phyloP scores from a whole-genome alignment of 768 basidiomycete species.

The Boletus rubescentipes region DNA sequence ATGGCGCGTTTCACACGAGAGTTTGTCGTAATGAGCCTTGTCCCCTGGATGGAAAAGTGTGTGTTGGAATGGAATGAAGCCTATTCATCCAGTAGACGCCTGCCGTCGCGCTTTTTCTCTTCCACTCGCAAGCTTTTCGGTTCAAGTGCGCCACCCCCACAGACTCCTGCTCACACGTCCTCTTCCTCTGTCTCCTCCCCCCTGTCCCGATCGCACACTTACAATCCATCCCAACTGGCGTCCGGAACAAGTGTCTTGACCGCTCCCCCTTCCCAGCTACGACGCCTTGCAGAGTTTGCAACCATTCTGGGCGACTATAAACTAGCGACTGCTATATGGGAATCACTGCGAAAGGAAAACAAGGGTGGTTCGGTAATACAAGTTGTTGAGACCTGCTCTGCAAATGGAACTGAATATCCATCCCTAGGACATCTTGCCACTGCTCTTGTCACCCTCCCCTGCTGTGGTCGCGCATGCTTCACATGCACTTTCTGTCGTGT shows the following conservation, averaged over 20 bases:
- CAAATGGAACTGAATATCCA: constrained; percentile 9
- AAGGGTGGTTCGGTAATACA: constrained; percentile 76
- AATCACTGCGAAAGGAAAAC: constrained; percentile 79
- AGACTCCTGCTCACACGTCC: constrained; percentile 37
- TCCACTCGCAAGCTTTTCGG: constrained; percentile 85
- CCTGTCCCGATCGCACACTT: constrained; percentile 38
- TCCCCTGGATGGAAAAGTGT: constrained; percentile 97
- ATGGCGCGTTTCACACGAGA: constrained; percentile 81
- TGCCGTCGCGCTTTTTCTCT: constrained; percentile 84
- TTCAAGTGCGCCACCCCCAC: constrained; percentile 50
- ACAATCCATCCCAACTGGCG: constrained; percentile 34
- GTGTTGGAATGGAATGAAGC: constrained; percentile 93
- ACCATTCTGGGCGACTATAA: constrained; percentile 91
- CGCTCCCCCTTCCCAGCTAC: constrained; percentile 61
- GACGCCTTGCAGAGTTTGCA: constrained; percentile 94
- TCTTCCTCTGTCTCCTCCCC: constrained; percentile 40
- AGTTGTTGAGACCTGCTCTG: background rate
- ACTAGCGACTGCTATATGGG: constrained; percentile 82
- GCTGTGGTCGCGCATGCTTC: constrained; percentile 58
- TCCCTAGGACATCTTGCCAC: constrained; percentile 75
- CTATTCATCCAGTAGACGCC: constrained; percentile 71
- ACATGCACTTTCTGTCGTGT: constrained; percentile 54
- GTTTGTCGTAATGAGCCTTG: constrained; percentile 82
- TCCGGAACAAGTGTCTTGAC: constrained; percentile 14
- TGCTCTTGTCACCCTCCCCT: constrained; percentile 67